Evolutionary conservation across 495 filamentous ascomycete species (phyloP), one percentile per base, ranked within the genome.

Genomic region (Hypoxylon subgilvum): DNA sequence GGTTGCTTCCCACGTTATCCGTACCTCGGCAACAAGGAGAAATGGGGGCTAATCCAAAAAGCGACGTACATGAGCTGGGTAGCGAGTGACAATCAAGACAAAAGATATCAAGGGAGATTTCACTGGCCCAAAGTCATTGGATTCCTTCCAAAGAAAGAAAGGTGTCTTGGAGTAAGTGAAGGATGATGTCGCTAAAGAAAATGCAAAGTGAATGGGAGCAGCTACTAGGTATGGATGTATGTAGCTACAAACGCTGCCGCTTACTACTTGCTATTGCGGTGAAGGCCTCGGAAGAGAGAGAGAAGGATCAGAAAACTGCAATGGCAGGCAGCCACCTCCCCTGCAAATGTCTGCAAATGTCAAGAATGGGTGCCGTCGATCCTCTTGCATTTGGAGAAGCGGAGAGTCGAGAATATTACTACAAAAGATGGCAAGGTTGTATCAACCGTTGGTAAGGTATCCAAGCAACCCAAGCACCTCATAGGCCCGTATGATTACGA

Each of bases 401-500:
- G 27, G 25, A 21, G 38, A 27, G 54, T 34, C 28, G 23, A 27
- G 23, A 30, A 47, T 46, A 59, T 52, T 32, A 36, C 47, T 34
- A 32, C 14, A 30, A 53, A 28, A 19, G 19, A n/a, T 40, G 30
- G 21, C 30, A 13, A 18, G 30, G 10, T 34, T 23, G 17, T 42
- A 19, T 51, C 31, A 32, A 22, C 54, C 50, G 16, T 57, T 49
- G 28, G 38, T 21, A 43, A n/a, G 23, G 23, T 27, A 27, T 17
- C 46, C 16, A 23, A 13, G n/a, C n/a, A n/a, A n/a, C n/a, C n/a
- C n/a, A n/a, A n/a, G n/a, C 21, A 28, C 30, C 27, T 13, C 31
- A 58, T 38, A 50, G 45, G 44, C 19, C 45, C 21, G 23, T 31
- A n/a, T n/a, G n/a, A n/a, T n/a, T n/a, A n/a, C n/a, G n/a, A n/a